Evolutionary conservation across 345 rosid species (phyloP).

Genomic region (Lumnitzera littorea): DNA sequence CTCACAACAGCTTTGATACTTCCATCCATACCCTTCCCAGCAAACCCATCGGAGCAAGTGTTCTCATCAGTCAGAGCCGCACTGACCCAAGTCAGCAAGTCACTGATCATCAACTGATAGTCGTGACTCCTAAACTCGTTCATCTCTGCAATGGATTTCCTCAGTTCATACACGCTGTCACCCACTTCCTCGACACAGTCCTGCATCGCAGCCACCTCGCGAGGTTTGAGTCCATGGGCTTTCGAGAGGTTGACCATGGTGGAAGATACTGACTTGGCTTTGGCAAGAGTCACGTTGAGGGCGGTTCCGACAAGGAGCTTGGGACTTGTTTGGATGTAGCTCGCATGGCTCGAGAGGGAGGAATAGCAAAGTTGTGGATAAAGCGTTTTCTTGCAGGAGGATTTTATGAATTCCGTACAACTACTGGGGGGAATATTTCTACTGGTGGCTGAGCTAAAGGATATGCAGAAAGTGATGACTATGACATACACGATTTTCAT

Average conservation of each 20-base stretch:
- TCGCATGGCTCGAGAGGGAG: constrained; percentile 51
- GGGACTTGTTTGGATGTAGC: constrained; percentile 57
- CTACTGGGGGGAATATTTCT: constrained; percentile 12
- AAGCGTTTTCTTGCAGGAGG: constrained; percentile 49
- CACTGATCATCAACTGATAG: constrained; percentile 31
- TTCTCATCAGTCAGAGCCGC: constrained; percentile 65
- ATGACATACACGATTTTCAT: constrained; percentile 8
- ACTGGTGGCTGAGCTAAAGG: constrained; percentile 19
- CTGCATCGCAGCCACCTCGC: constrained; percentile 45
- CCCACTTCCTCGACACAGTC: constrained; percentile 66
- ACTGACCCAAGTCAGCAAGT: constrained; percentile 75
- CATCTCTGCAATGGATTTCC: constrained; percentile 55
- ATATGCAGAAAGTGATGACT: constrained; percentile 8
- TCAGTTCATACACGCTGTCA: constrained; percentile 47
- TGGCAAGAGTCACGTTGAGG: constrained; percentile 43
- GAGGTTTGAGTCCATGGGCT: constrained; percentile 29
- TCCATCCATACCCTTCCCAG: constrained; percentile 31
- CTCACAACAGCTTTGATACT: constrained; percentile 30
- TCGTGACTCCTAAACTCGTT: constrained; percentile 16
- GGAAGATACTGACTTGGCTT: constrained; percentile 31
- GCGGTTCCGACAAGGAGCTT: constrained; percentile 60
- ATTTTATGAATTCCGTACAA: constrained; percentile 45
- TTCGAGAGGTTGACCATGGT: constrained; percentile 39
- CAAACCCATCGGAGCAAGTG: constrained; percentile 71
- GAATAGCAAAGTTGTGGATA: constrained; percentile 58